Conservation (phyloP, 352 stramenopile species). For the Phytophthora macrochlamydospora region DNA sequence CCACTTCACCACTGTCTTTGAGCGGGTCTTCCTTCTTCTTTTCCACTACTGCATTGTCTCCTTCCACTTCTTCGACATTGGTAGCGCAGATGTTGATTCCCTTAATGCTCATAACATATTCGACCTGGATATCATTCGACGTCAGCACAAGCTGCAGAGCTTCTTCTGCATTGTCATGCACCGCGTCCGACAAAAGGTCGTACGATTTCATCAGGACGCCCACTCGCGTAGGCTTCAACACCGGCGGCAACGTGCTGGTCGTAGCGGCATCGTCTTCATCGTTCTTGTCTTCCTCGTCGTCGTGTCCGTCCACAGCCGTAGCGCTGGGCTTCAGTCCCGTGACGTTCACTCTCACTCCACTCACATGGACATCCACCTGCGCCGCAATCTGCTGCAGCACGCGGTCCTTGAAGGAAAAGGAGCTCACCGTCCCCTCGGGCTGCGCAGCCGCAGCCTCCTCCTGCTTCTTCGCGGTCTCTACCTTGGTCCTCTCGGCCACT, state of each 20-base stretch:
- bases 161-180: slow-evolving; percentile 51
- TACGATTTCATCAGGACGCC: slow-evolving; percentile 38
- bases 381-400: slow-evolving; percentile 65
- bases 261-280: slow-evolving; percentile 29
- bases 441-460: slow-evolving; percentile 16
- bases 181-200: slow-evolving; percentile 48
- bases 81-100: slow-evolving; percentile 49
- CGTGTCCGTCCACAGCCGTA: slow-evolving; percentile 30
- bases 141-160: slow-evolving; percentile 55
- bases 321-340: slow-evolving; percentile 30
- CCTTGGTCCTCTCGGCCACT: slow-evolving; percentile 42
- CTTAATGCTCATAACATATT: slow-evolving; percentile 54
- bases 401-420: slow-evolving; percentile 66
- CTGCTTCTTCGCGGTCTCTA: slow-evolving; percentile 36
- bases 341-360: slow-evolving; percentile 43
- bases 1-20: slow-evolving; percentile 30
- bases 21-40: slow-evolving; percentile 28
- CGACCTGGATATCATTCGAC: slow-evolving; percentile 55
- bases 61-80: slow-evolving; percentile 30
- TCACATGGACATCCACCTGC: slow-evolving; percentile 63
- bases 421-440: slow-evolving; percentile 19
- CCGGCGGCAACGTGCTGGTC: slow-evolving; percentile 26
- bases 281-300: slow-evolving; percentile 35
- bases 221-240: slow-evolving; percentile 41
- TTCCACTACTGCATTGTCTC: slow-evolving; percentile 10